A percentile compares a stretch with the other conserved stretches of the same genome.
Evolutionary conservation across 2,329 filamentous ascomycete genomes (phyloP).

Genomic region (Fusarium piperis): DNA sequence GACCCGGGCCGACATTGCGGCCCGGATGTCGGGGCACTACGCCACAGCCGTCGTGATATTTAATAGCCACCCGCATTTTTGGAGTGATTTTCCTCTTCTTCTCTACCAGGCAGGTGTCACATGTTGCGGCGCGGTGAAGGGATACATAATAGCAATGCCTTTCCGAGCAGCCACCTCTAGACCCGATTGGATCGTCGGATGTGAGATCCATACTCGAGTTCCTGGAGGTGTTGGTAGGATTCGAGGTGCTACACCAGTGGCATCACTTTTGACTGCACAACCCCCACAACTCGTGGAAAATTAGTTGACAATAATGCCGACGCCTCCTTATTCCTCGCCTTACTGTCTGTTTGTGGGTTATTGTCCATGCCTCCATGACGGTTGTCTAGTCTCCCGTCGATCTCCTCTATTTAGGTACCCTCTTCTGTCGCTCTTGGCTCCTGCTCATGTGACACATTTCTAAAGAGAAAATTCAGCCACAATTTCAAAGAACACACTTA

Average conservation of each 20-base stretch:
- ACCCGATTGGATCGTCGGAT: background rate
- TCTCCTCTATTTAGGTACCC: background rate
- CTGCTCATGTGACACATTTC: background rate
- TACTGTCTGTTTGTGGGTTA: background rate
- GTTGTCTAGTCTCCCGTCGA: background rate
- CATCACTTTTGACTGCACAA: background rate
- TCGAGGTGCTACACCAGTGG: background rate
- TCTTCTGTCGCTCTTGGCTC: background rate
- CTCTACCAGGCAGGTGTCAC: background rate
- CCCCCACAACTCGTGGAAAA: background rate
- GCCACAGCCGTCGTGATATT: background rate
- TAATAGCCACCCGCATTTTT: background rate
- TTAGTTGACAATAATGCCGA: background rate
- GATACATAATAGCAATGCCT: background rate
- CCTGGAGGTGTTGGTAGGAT: background rate
- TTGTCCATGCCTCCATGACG: background rate
- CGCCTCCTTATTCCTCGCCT: background rate
- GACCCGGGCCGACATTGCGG: background rate
- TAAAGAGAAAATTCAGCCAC: background rate
- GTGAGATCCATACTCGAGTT: background rate
- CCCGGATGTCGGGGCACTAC: background rate
- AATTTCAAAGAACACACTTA: background rate
- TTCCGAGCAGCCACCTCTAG: background rate
- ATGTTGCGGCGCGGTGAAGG: background rate
- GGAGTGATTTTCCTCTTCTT: background rate